Evolutionary conservation across 768 basidiomycete genomes (phyloP), one percentile per base, ranked within the genome.

Genomic region (Dacryopinax spathularia): DNA sequence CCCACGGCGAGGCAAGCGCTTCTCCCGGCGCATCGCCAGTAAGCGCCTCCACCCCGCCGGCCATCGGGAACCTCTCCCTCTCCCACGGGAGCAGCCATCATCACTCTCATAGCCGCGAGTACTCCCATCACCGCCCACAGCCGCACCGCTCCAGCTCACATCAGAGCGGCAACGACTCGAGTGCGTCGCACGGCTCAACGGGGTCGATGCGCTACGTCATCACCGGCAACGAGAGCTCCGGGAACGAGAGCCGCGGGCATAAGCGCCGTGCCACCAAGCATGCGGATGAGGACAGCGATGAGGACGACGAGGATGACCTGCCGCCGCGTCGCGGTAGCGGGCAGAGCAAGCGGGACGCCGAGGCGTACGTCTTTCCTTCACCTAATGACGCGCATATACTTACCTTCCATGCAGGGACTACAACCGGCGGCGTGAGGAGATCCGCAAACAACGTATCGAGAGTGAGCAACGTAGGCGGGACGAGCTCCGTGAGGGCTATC

Each of bases 381-480:
- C 48, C 13, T 29, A 22, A 9, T 29, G 6, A 6, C 43, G 13
- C 20, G 20, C 25, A 15, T 29, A 56, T 56, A 10, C 25, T 5
- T 56, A 56, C 25, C 60, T 27, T 61, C 60, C 60, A 44, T 64
- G 37, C 65, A 65, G 65, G 59, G 65, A 56, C 37, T 65, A 66
- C 44, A 65, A 63, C 44, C 64, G 66, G 63, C 89, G 89, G 75
- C 88, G 90, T 72, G 90, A 92, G 79, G 88, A 89, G 63, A 89
- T 92, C 70, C 88, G 90, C 73, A 84, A 85, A 72, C 89, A 91
- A 78, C 88, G 90, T 76, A 92, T 92, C 78, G 90, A 92, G 80
- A 91, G 89, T 27, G 90, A 92, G 79, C 89, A 94, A 79, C 80
- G 91, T 68, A 82, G 92, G 68, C 84, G 92, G 36, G 91, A 94